Base-by-base conservation (phyloP, 2,329 filamentous ascomycete genomes). In the Alternaria arborescens region DNA sequence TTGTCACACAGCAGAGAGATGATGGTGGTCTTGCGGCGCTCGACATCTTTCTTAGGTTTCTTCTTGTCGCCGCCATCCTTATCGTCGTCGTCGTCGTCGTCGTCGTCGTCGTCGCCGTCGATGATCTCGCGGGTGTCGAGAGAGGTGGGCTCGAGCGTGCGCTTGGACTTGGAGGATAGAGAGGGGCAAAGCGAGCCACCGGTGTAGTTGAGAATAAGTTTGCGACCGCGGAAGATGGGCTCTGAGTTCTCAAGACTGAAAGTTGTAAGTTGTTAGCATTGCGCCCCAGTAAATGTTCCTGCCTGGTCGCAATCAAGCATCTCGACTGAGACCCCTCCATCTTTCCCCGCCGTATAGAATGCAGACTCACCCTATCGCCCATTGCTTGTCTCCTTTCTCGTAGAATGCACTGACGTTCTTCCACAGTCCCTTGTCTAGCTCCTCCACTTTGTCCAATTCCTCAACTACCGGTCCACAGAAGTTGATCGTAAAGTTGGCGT, bases 1-100 rank as follows among this genome's bases (percentile, higher is more conserved):
- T 88, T 88, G 76, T 97, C 94, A 83, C 95, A 99, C 67, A 95
- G 89, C 77, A 98, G 94, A 24, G 93, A 95, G 79, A 99, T 93
- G 60, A 94, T 89, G 12, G 94, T 91, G 2, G 92, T 96, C 76
- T 91, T 92, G 77, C 91, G 88, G 58, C 89, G 60, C 36, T 62
- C 52, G 88, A 32, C 22, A n/a, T 89, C 87, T 44, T 86, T 83
- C 8, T 41, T 83, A 71, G 76, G 58, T 43, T 78, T 72, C 58
- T 80, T 69, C 51, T 71, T 69, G 8, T 20, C 67, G 18, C 71
- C 67, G 36, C 81, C 71, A 32, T 81, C 68, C 41, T 76, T 67
- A 30, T 79, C 61, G 71, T 79, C 69, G 20, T 78, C 68, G 34
- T 77, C 68, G 32, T 77, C 68, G 32, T 77, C 70, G 26, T 77